Conservation (phyloP, 352 stramenopile genomes). For the Thalassiosira delicatula region DNA sequence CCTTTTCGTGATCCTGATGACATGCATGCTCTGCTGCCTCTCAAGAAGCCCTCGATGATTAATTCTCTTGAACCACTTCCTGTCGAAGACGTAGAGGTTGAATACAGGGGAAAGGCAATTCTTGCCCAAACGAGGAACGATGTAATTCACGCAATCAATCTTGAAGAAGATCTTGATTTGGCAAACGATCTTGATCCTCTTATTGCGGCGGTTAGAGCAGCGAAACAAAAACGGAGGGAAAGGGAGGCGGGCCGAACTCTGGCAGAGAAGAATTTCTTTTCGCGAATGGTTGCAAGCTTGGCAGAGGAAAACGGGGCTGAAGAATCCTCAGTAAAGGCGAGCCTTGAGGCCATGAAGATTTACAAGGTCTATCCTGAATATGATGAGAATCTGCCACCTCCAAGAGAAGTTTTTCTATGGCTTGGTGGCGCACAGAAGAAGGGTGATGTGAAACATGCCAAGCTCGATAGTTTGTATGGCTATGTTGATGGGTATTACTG, state of each 20-base stretch:
- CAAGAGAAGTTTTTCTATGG: neutral
- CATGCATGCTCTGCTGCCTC: neutral
- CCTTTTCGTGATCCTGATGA: neutral
- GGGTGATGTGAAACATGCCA: neutral
- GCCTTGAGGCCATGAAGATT: neutral
- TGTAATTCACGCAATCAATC: neutral
- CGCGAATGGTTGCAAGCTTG: neutral
- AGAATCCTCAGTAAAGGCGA: neutral
- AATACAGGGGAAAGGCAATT: too few species aligned
- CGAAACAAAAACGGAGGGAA: neutral
- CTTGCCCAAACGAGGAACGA: too few species aligned
- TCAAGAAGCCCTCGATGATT: neutral
- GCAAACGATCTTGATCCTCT: neutral
- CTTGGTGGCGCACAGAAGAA: neutral
- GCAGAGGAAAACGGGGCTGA: neutral
- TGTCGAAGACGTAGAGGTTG: neutral
- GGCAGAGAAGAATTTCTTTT: neutral
- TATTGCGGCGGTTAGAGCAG: neutral
- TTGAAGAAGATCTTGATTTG: neutral
- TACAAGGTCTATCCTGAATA: neutral
- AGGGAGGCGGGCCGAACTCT: neutral
- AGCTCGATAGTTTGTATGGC: neutral
- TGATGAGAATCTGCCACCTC: neutral
- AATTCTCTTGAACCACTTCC: neutral
- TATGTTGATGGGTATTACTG: neutral